These are phyloP conservation scores for Metschnikowia santaceciliae DNA, from an alignment of 805 yeast genomes.

Conservation along the genomic window DNA sequence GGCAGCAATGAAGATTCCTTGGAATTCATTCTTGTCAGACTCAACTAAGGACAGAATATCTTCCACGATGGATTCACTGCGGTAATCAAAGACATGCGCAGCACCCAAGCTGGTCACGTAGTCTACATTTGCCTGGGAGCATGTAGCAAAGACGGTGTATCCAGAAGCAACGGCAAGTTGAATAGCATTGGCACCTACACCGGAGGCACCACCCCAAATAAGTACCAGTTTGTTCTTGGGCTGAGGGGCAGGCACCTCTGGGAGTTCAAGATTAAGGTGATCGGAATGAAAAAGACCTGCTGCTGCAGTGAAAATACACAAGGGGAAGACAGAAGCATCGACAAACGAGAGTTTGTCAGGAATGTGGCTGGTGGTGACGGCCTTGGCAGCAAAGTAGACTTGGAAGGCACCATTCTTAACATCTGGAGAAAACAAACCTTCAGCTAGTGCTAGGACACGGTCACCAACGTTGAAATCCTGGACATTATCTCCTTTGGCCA, in stretches of 20 bases:
- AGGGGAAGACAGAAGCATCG: constrained; percentile 8
- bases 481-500: constrained; percentile 7
- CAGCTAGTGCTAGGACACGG: constrained; percentile 10
- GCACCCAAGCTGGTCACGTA: constrained; percentile 8
- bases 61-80: constrained; percentile 3
- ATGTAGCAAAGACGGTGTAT: constrained; percentile 8
- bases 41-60: constrained; percentile 4
- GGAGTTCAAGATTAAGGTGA: constrained; percentile 6
- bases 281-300: constrained; percentile 6
- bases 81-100: constrained; percentile 7
- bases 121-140: constrained; percentile 7
- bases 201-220: constrained; percentile 14
- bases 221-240: constrained; percentile 6
- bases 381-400: constrained; percentile 8
- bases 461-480: constrained; percentile 3
- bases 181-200: constrained; percentile 11
- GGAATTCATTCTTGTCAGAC: constrained; percentile 3
- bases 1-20: constrained; percentile 12
- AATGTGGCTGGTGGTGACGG: constrained; percentile 3
- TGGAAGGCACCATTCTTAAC: constrained; percentile 12
- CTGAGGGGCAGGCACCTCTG: neutral
- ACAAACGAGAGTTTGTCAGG: constrained; percentile 7
- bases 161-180: constrained; percentile 13
- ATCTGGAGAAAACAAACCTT: constrained; percentile 10
- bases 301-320: constrained; percentile 8